A percentile compares a stretch with the other conserved stretches of the same genome.
These are phyloP conservation scores for Penicillium silybi DNA, from an alignment of 495 filamentous ascomycete genomes.

Conservation along the genomic window DNA sequence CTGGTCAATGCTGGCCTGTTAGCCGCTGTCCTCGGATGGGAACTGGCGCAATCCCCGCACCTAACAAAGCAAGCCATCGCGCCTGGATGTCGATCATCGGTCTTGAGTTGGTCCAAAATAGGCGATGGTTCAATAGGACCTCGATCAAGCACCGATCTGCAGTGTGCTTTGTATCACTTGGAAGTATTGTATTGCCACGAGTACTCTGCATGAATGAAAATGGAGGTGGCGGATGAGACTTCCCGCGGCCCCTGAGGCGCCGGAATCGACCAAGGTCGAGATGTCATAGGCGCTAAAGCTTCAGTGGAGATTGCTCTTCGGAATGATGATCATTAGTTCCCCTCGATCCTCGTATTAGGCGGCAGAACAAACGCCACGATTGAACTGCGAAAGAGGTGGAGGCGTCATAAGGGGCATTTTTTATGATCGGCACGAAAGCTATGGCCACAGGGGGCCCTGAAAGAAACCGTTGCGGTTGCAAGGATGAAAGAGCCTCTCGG, in stretches of 20 bases:
- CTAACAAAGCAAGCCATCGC: neutral
- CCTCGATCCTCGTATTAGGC: neutral
- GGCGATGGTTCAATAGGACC: neutral
- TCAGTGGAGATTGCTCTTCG: slow-evolving; percentile 2
- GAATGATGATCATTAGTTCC: slow-evolving; percentile 1
- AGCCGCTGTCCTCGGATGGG: neutral
- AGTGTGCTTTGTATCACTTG: neutral
- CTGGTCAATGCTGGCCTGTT: neutral
- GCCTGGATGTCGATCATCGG: neutral
- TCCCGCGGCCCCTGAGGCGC: neutral
- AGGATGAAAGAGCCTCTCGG: neutral
- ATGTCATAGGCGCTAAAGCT: neutral
- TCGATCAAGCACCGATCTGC: neutral
- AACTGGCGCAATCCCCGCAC: neutral
- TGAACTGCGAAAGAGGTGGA: neutral
- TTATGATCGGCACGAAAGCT: neutral
- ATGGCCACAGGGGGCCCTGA: neutral
- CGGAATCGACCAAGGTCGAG: neutral
- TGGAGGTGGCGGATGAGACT: neutral
- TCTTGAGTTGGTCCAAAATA: neutral
- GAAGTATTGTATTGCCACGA: neutral
- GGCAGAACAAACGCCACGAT: neutral
- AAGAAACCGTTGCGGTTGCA: neutral
- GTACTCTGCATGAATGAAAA: neutral
- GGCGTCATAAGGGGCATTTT: neutral